These are phyloP conservation scores for Russula ochroleuca DNA, from an alignment of 768 basidiomycete species.

Conservation along the genomic window DNA sequence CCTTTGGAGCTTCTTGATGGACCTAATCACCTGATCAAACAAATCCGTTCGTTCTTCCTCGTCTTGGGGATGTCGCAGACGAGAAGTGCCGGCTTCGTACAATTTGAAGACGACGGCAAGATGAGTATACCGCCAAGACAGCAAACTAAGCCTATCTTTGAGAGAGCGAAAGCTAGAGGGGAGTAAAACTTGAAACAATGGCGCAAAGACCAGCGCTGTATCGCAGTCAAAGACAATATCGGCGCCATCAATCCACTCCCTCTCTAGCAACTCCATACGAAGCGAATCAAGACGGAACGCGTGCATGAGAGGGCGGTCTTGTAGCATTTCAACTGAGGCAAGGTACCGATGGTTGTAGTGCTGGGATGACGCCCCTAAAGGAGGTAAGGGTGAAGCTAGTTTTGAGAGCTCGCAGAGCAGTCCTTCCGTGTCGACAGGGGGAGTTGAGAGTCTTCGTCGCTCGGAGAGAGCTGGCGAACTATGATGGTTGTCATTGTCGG, in stretches of 20 bases:
- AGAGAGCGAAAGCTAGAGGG: conserved; percentile 48
- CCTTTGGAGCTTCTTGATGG: conserved; percentile 62
- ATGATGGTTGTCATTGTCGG: background rate
- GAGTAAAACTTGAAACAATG: conserved; percentile 40
- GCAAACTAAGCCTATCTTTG: conserved; percentile 41
- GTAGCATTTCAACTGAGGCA: conserved; percentile 62
- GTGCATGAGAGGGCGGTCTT: conserved; percentile 58
- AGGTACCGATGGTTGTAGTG: conserved; percentile 56
- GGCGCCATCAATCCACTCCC: conserved; percentile 52
- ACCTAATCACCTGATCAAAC: conserved; percentile 46
- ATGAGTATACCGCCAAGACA: conserved; percentile 59
- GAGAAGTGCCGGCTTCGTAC: conserved; percentile 18
- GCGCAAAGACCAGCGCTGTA: conserved; percentile 50
- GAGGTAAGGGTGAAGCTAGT: conserved; percentile 8
- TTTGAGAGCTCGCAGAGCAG: conserved; percentile 10
- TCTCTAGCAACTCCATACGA: conserved; percentile 58
- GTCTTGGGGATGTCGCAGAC: conserved; percentile 50
- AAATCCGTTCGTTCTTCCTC: background rate
- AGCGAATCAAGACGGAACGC: conserved; percentile 44
- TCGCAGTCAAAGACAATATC: conserved; percentile 67
- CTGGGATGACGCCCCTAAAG: conserved; percentile 30
- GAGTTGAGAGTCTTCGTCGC: background rate
- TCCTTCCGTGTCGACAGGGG: background rate
- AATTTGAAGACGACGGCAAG: conserved; percentile 55
- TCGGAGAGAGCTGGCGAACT: background rate